Percentiles rank a stretch among this genome's conserved stretches.
phyloP scores from a whole-genome alignment of 495 filamentous ascomycete species.

The Aspergillus bertholletiae region DNA sequence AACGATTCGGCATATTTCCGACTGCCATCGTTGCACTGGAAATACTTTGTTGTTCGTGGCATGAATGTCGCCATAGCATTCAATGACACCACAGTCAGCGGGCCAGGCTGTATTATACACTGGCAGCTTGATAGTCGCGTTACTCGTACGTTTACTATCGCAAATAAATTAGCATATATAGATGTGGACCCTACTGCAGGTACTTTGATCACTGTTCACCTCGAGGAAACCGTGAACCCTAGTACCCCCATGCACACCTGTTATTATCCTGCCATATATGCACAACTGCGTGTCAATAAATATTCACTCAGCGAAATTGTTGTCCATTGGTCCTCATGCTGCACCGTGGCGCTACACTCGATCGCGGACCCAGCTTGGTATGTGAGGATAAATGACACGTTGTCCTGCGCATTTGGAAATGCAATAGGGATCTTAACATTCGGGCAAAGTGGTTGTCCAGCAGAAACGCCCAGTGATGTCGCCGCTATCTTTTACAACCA shows the following conservation, averaged over 20 bases:
- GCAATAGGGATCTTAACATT: constrained; percentile 12
- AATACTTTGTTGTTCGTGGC: constrained; percentile 12
- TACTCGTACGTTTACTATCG: constrained; percentile 13
- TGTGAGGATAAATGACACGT: background rate
- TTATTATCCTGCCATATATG: background rate
- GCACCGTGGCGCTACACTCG: background rate
- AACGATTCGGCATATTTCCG: constrained; percentile 20
- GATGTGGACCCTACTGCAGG: constrained; percentile 4
- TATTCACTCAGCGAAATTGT: background rate
- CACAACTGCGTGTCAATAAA: constrained; percentile 11
- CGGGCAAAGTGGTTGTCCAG: background rate
- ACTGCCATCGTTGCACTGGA: constrained; percentile 13
- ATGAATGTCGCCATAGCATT: constrained; percentile 19
- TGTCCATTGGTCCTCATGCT: background rate
- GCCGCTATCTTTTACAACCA: constrained; percentile 10
- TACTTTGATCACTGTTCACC: constrained; percentile 10
- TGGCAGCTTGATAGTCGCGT: constrained; percentile 18
- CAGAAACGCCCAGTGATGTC: background rate
- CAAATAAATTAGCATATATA: constrained; percentile 7
- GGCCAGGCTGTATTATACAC: constrained; percentile 16
- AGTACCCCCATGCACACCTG: background rate
- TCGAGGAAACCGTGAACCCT: constrained; percentile 1
- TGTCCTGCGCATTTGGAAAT: background rate
- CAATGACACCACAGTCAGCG: background rate
- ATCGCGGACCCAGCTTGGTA: background rate